Evolutionary conservation across 441 rosid species (phyloP).

Genomic region (Jatropha multifida): DNA sequence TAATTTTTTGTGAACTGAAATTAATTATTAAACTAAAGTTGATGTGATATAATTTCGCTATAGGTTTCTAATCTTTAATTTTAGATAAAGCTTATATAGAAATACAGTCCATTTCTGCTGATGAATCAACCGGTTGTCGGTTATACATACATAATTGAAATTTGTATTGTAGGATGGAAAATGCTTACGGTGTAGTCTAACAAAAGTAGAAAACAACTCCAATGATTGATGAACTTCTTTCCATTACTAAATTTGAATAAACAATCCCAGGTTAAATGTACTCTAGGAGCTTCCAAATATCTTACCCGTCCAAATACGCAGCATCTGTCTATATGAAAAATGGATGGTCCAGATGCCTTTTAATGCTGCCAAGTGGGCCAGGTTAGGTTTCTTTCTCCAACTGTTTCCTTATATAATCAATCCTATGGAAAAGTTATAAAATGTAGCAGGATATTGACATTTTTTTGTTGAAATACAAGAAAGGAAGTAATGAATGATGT

Average conservation of each 20-base stretch:
- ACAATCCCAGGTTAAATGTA: too few species aligned
- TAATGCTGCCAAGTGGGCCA: too few species aligned
- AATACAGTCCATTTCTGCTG: too few species aligned
- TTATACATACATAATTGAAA: too few species aligned
- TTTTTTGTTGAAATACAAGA: background rate
- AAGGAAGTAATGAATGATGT: background rate
- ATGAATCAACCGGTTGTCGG: too few species aligned
- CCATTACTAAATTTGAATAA: background rate
- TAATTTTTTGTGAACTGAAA: too few species aligned
- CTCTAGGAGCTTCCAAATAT: background rate
- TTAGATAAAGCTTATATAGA: too few species aligned
- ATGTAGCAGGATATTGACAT: background rate
- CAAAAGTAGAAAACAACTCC: background rate
- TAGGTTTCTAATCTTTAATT: too few species aligned
- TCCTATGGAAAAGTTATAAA: background rate
- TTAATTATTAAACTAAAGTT: too few species aligned
- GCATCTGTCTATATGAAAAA: background rate
- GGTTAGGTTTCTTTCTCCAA: background rate
- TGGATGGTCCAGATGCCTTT: background rate
- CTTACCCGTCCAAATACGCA: conserved; percentile 1
- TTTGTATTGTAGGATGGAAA: too few species aligned
- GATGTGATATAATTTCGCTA: too few species aligned
- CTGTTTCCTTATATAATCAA: background rate
- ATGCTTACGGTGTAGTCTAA: too few species aligned
- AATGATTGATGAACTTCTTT: background rate